Evolutionary conservation across 352 stramenopile species (phyloP).

Genomic region (Thalassiosira livingstoniorum): DNA sequence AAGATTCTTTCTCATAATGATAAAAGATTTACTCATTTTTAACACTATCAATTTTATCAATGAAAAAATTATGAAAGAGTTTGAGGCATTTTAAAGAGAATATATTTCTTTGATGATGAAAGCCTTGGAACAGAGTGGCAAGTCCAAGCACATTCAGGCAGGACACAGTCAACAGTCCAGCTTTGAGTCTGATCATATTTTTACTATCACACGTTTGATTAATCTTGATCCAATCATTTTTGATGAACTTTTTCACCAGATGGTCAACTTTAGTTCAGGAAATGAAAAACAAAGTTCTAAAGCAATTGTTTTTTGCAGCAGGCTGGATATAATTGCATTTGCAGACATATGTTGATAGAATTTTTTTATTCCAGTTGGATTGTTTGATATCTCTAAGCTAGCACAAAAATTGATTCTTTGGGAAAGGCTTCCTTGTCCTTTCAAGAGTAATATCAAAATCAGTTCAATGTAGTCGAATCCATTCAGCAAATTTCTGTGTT

Average conservation of each 20-base stretch:
- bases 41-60: background rate
- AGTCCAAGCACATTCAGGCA: background rate
- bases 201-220: background rate
- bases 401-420: background rate
- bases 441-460: no score
- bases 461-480: no score
- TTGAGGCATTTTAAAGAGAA: background rate
- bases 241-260: background rate
- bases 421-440: no score
- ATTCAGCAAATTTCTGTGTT: no score
- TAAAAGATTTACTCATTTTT: constrained; percentile 3
- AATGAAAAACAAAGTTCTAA: background rate
- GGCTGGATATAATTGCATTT: background rate
- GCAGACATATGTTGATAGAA: background rate
- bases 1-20: background rate
- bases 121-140: background rate
- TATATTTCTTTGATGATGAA: background rate
- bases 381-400: background rate
- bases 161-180: background rate
- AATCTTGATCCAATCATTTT: background rate
- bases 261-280: background rate
- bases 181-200: constrained; percentile 2
- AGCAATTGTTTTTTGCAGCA: background rate
- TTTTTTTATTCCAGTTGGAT: background rate
- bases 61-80: constrained; percentile 18